phyloP scores from a whole-genome alignment of 2,329 filamentous ascomycete species.

The Ascochyta rabiei region DNA sequence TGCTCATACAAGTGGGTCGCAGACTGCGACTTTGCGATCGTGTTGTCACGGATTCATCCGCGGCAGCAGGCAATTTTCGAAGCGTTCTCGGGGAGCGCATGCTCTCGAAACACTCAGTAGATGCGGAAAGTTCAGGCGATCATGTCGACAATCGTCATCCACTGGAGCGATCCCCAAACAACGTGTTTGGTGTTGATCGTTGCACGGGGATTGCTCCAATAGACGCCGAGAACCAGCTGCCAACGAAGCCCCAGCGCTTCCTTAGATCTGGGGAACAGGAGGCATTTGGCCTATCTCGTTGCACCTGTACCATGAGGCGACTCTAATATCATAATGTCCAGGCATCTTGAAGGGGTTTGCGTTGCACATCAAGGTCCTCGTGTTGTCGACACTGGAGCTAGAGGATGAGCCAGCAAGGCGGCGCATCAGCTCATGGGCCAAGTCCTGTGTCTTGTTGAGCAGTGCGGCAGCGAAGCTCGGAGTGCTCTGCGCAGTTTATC shows the following conservation, averaged over 20 bases:
- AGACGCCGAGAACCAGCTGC: conserved; percentile 42
- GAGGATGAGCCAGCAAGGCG: conserved; percentile 33
- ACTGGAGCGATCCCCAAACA: conserved; percentile 11
- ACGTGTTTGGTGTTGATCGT: conserved; percentile 39
- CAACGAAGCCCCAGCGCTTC: conserved; percentile 44
- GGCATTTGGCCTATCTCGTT: conserved; percentile 21
- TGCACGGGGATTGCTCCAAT: conserved; percentile 41
- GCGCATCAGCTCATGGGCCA: conserved; percentile 37
- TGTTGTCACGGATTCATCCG: conserved; percentile 17
- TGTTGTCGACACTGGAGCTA: conserved; percentile 29
- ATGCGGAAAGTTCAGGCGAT: conserved; percentile 14
- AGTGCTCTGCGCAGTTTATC: conserved; percentile 24
- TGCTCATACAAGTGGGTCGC: conserved; percentile 16
- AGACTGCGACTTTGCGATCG: conserved; percentile 10
- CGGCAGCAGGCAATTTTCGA: conserved; percentile 9
- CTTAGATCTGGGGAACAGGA: conserved; percentile 21
- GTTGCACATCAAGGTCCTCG: conserved; percentile 39
- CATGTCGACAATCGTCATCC: conserved; percentile 7
- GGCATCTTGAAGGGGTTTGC: conserved; percentile 11
- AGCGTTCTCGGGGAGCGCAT: conserved; percentile 10
- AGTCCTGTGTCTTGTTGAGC: conserved; percentile 26
- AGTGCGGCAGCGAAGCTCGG: conserved; percentile 29
- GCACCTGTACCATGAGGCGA: conserved; percentile 20
- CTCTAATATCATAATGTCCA: conserved; percentile 9
- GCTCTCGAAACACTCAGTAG: not conserved